Conservation (phyloP, 202 grass and related monocot genomes). For the Cymbopogon flexuosus region DNA sequence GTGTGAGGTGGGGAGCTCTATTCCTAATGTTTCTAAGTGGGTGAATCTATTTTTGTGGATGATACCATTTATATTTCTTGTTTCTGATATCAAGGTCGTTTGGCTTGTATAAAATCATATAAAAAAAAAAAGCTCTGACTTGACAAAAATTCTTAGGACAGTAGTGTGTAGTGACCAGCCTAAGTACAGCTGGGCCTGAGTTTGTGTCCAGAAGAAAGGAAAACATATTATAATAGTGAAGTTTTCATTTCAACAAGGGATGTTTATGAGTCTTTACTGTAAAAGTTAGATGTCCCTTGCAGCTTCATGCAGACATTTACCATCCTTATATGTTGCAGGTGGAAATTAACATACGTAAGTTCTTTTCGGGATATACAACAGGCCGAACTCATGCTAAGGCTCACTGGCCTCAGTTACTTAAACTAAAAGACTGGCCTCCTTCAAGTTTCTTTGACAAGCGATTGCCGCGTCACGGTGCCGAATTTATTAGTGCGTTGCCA, state of each 20-base stretch:
- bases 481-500: slow-evolving; percentile 73
- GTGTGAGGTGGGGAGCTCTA: slow-evolving; percentile 47
- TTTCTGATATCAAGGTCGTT: neutral
- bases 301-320: neutral
- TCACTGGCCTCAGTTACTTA: slow-evolving; percentile 74
- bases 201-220: neutral
- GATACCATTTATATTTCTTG: neutral
- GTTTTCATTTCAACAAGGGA: neutral
- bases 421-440: slow-evolving; percentile 85
- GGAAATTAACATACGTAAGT: slow-evolving; percentile 70
- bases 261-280: neutral
- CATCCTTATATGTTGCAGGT: slow-evolving; percentile 36
- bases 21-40: neutral
- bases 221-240: neutral
- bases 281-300: neutral
- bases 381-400: slow-evolving; percentile 40
- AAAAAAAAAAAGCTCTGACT: neutral
- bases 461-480: slow-evolving; percentile 69
- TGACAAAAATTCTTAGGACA: neutral
- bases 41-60: neutral
- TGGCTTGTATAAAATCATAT: neutral
- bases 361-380: slow-evolving; percentile 56
- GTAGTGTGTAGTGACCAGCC: neutral
- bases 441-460: slow-evolving; percentile 64
- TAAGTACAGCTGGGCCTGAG: neutral